Conservation (phyloP, 495 filamentous ascomycete genomes). For the Jackrogersella multiformis region DNA sequence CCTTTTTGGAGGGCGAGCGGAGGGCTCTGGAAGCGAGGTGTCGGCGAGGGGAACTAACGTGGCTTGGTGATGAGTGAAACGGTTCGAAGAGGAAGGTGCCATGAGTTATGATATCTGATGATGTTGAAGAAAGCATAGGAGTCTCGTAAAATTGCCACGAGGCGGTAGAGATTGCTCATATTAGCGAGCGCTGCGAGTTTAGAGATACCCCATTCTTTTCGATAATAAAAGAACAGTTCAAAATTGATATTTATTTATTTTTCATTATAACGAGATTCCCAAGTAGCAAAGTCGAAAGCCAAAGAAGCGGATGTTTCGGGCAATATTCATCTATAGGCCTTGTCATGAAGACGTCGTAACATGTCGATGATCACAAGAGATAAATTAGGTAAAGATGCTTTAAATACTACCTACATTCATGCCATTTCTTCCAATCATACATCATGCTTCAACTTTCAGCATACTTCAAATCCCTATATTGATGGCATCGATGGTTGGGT, state of each 20-base stretch:
- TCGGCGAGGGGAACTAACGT: not conserved
- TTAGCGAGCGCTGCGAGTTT: slow-evolving; percentile 37
- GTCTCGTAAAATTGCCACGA: slow-evolving; percentile 36
- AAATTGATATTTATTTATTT: slow-evolving; percentile 4
- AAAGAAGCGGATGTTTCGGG: not conserved
- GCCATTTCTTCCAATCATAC: not conserved
- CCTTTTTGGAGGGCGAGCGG: slow-evolving; percentile 21
- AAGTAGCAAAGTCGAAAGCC: not conserved
- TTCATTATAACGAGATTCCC: too few relatives aligned
- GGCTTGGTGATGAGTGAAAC: slow-evolving; percentile 21
- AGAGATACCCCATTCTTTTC: slow-evolving; percentile 47
- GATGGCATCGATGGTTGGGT: slow-evolving; percentile 13
- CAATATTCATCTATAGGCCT: too few relatives aligned
- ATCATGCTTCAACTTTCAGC: not conserved
- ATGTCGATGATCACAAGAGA: not conserved
- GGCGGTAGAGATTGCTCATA: slow-evolving; percentile 14
- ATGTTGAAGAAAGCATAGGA: slow-evolving; percentile 4
- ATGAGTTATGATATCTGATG: slow-evolving; percentile 35
- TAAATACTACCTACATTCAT: too few relatives aligned
- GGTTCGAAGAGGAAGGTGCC: slow-evolving; percentile 11
- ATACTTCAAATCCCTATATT: slow-evolving; percentile 1
- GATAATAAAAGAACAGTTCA: slow-evolving; percentile 33
- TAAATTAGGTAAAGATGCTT: too few relatives aligned
- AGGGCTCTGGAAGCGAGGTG: slow-evolving; percentile 43
- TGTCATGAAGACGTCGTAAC: too few relatives aligned